Percentiles rank a stretch among this genome's conserved stretches.
These are phyloP conservation scores for Apiospora kogelbergensis DNA, from an alignment of 2,329 filamentous ascomycete genomes.

Conservation along the genomic window DNA sequence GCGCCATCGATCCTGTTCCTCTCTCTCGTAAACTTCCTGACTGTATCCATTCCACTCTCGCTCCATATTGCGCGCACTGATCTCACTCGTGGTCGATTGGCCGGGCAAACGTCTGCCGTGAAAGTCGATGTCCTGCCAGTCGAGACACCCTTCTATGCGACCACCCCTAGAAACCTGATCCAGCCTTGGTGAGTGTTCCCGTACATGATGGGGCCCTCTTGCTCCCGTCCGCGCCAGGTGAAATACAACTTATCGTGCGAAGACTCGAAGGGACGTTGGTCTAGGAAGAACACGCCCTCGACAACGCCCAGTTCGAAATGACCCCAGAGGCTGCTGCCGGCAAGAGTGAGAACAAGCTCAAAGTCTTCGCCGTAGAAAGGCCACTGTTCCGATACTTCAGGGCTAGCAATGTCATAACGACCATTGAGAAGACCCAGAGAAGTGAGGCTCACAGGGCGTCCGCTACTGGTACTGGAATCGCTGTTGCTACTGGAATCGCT, in stretches of 20 bases:
- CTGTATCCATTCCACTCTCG: conserved; percentile 31
- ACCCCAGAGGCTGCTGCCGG: conserved; percentile 43
- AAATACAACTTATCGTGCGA: conserved; percentile 29
- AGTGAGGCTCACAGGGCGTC: conserved; percentile 19
- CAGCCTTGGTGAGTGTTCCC: conserved; percentile 29
- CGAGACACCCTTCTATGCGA: conserved; percentile 31
- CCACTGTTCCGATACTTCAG: conserved; percentile 27
- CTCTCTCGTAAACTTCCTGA: conserved; percentile 28
- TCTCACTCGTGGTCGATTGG: conserved; percentile 30
- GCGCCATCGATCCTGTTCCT: conserved; percentile 20
- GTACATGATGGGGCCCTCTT: conserved; percentile 26
- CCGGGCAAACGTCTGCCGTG: conserved; percentile 21
- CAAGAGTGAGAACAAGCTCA: conserved; percentile 38
- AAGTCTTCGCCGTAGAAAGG: conserved; percentile 25
- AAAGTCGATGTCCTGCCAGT: conserved; percentile 30
- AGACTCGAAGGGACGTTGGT: conserved; percentile 33
- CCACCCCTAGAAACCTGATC: conserved; percentile 40
- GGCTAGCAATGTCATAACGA: conserved; percentile 38
- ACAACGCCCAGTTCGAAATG: conserved; percentile 43
- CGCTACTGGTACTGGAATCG: not conserved
- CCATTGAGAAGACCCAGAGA: conserved; percentile 44
- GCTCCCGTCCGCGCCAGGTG: conserved; percentile 37
- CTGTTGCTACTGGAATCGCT: no score
- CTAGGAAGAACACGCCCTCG: conserved; percentile 41
- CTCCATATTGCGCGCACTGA: conserved; percentile 26